phyloP scores from a whole-genome alignment of 148 eudicot species.

The Diospyros lotus region DNA sequence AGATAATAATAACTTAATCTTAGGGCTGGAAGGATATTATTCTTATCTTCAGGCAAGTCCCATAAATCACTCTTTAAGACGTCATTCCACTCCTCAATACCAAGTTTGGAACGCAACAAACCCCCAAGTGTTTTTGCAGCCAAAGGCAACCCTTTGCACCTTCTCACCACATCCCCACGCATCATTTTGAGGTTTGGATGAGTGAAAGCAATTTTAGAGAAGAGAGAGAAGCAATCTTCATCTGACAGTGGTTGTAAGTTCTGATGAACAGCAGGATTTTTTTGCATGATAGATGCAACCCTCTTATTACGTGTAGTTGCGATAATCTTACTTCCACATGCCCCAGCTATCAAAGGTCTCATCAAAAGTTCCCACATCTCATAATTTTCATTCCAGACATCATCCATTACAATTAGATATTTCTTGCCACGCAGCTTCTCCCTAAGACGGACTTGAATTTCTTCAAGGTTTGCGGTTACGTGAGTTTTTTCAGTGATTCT shows the following conservation, averaged over 20 bases:
- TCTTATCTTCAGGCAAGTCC: neutral
- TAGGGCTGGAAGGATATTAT: slow-evolving; percentile 14
- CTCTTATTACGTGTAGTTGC: slow-evolving; percentile 17
- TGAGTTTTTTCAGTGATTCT: neutral
- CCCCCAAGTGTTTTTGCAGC: slow-evolving; percentile 18
- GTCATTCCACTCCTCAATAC: slow-evolving; percentile 2
- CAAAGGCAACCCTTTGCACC: slow-evolving; percentile 26
- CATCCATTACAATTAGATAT: slow-evolving; percentile 24
- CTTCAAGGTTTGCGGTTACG: neutral
- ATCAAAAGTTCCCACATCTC: slow-evolving; percentile 11
- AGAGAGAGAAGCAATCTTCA: slow-evolving; percentile 17
- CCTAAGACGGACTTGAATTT: neutral
- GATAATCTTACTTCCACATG: slow-evolving; percentile 22
- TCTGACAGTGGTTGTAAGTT: neutral
- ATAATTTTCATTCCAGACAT: slow-evolving; percentile 17
- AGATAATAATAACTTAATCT: slow-evolving; percentile 25
- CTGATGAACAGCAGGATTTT: neutral
- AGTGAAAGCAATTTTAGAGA: slow-evolving; percentile 16
- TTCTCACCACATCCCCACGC: slow-evolving; percentile 7
- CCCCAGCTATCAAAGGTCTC: slow-evolving; percentile 10
- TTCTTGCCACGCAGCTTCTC: neutral
- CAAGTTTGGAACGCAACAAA: slow-evolving; percentile 6
- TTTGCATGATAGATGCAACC: slow-evolving; percentile 8
- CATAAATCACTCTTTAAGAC: slow-evolving; percentile 17
- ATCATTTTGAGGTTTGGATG: slow-evolving; percentile 7